Evolutionary conservation across 129 eudicot genomes (phyloP), one percentile per base, ranked within the genome.

Genomic region (Flaveria bidentis): DNA sequence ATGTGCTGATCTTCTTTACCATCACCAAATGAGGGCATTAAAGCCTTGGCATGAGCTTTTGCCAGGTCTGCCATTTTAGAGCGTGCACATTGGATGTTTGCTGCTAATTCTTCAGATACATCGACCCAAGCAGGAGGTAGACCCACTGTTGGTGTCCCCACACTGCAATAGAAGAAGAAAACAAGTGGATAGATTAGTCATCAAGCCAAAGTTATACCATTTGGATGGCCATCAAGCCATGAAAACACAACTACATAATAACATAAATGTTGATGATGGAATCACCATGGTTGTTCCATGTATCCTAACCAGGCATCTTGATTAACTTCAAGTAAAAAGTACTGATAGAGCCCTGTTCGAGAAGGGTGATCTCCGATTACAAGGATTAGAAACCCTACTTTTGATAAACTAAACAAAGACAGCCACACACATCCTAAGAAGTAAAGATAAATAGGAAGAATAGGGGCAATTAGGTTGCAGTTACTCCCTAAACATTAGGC

Each of bases 61-160:
- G 93, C 76, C 74, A 92, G 85, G 85, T 87, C 93, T 22, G 86
- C 76, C 93, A 92, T 89, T 83, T 89, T 89, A 45, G 61, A 76
- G 73, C 88, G 86, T 28, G 74, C 87, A 6, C 81, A 87, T 75
- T 86, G 93, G 58, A 92, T 87, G 86, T 92, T 87, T 62, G 76
- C 87, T 15, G 93, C 76, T 66, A 89, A 79, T 81, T 92, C 96
- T 86, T 92, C 97, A 56, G 97, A 88, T 73, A 92, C 81, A 80
- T 92, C 97, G 71, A 92, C 98, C 98, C 96, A 92, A 79, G 96
- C 98, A 77, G 97, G 97, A 62, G 98, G 98, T 18, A 92, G 85
- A 61, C 98, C 98, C 62, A 92, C 87, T 20, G 91, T 88, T 56
- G 83, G 70, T 69, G 93, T 81, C 82, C 88, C 89, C 71, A 82